Conservation (phyloP, 225 moss, liverwort and hornwort genomes). For the Ulota crispa region DNA sequence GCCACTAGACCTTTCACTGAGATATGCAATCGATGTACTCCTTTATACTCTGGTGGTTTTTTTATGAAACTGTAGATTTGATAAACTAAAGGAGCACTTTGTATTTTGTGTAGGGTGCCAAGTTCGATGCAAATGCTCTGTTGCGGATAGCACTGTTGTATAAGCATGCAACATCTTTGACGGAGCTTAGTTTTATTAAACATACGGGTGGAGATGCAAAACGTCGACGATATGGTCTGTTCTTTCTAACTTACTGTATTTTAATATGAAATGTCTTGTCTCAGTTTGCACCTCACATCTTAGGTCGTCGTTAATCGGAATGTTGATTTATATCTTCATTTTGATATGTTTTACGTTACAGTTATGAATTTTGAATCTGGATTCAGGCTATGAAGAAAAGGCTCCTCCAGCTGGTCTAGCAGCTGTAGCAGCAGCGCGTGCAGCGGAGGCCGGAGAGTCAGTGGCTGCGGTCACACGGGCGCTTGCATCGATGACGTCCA, state of each 20-base stretch:
- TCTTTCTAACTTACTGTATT: neutral
- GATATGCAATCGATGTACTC: neutral
- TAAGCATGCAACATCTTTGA: constrained; percentile 74
- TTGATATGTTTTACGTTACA: neutral
- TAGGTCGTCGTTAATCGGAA: constrained; percentile 4
- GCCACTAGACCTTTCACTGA: neutral
- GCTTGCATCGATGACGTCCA: constrained; percentile 68
- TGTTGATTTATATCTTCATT: neutral
- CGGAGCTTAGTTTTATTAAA: constrained; percentile 64
- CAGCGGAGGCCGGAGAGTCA: constrained; percentile 80
- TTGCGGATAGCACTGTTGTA: constrained; percentile 83
- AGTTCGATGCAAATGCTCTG: constrained; percentile 82
- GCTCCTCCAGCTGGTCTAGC: constrained; percentile 69
- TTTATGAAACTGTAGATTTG: neutral
- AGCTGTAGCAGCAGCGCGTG: constrained; percentile 74
- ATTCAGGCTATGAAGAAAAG: constrained; percentile 56
- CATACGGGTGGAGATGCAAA: constrained; percentile 69
- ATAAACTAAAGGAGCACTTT: neutral
- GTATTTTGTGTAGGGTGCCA: constrained; percentile 57
- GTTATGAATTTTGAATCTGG: neutral
- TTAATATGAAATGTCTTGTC: neutral
- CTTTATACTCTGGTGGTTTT: neutral
- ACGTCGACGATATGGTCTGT: constrained; percentile 77
- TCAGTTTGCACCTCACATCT: neutral
- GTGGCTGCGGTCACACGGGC: constrained; percentile 74